These are phyloP conservation scores for Cryptomeria japonica DNA, from an alignment of 75 land plant species.

Conservation along the genomic window DNA sequence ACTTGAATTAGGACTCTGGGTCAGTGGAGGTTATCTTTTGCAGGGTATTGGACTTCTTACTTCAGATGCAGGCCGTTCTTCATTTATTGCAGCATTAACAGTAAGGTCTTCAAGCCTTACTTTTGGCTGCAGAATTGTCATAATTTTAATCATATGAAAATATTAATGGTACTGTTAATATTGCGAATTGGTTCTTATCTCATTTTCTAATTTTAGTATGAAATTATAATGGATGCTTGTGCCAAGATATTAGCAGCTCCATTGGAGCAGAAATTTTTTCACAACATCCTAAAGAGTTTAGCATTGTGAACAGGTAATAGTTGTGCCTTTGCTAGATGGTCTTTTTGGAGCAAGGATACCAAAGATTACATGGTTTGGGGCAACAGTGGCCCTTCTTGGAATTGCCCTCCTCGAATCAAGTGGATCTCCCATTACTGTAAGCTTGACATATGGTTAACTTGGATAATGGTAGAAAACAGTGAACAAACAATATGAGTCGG, in stretches of 20 bases:
- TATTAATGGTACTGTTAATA: neutral
- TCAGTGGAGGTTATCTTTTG: conserved; percentile 71
- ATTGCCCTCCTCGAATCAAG: conserved; percentile 80
- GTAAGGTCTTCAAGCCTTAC: conserved; percentile 39
- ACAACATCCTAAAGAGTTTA: conserved; percentile 5
- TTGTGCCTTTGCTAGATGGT: conserved; percentile 83
- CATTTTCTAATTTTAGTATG: neutral
- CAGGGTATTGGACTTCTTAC: conserved; percentile 82
- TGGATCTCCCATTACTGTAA: conserved; percentile 79
- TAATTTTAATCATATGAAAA: neutral
- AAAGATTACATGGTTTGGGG: conserved; percentile 71
- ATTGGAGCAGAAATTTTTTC: neutral
- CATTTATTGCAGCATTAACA: conserved; percentile 79
- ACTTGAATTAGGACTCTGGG: conserved; percentile 81
- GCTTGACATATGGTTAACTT: conserved; percentile 6
- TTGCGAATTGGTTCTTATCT: neutral
- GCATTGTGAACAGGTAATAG: conserved; percentile 52
- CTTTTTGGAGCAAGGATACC: conserved; percentile 70
- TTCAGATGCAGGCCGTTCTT: conserved; percentile 86
- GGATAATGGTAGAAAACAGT: neutral
- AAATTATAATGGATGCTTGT: neutral
- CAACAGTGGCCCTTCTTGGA: conserved; percentile 63
- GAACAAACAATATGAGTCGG: neutral
- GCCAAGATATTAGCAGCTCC: no score
- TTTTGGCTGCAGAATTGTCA: neutral